Evolutionary conservation across 495 filamentous ascomycete species (phyloP), one percentile per base, ranked within the genome.

Genomic region (Neurospora sublineolata): DNA sequence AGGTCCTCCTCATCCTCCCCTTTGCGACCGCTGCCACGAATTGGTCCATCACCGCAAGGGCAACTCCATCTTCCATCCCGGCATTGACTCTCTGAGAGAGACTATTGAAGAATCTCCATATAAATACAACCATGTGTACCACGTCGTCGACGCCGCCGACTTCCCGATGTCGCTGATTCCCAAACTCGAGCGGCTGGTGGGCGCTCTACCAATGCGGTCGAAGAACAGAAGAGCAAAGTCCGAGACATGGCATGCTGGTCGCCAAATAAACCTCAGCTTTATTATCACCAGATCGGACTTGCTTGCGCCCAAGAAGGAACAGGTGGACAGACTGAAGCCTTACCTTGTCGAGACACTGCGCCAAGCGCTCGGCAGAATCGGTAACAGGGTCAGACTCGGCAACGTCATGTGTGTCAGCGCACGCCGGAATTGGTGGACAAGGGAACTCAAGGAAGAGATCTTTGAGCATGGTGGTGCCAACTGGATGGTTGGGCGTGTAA

Each of bases 401-500:
- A 96, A 95, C 77, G 85, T 97, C 18, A 85, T 88, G 75, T 92
- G 92, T 79, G 91, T 97, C 16, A 96, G 93, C 78, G 87, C 94
- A 12, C 91, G 92, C 72, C 83, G 91, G 71, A 85, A 86, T 23
- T 97, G 94, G 94, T 96, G 94, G 94, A 97, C 91, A 0, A 91
- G 87, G 74, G 83, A 90, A 44, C 81, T 97, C 73, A 97, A 93
- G 79, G 91, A 97, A 75, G 88, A 93, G 37, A 92, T 97, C 67
- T 91, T 86, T 81, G 82, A 88, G 40, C 88, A 92, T 44, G 92
- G 90, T 10, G 94, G 94, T 3, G 96, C 90, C 6, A 87, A 92
- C n/a, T 99, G 95, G 95, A 89, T 99, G 84, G 92, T 98, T 33
- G 95, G 96, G n/a, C 97, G 94, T 75, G 93, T 91, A 69, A 99